Percentiles rank a stretch among this genome's conserved stretches.
Conservation (phyloP, 2,329 filamentous ascomycete genomes). For the Aspergillus versicolor region DNA sequence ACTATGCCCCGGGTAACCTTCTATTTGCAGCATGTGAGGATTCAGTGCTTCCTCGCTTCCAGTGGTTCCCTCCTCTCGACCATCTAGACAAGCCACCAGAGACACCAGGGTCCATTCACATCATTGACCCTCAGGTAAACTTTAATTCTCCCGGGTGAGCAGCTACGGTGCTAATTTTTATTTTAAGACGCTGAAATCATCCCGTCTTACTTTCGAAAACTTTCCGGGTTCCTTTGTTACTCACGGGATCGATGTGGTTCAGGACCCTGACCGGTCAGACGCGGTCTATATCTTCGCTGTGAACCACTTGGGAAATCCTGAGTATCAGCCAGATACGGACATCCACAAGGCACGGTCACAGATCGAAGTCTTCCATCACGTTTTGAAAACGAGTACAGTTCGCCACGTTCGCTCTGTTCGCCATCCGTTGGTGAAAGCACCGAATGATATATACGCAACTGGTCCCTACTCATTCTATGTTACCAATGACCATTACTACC, state of each 20-base stretch:
- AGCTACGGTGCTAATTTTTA: neutral
- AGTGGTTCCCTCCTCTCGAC: constrained; percentile 54
- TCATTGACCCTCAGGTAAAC: constrained; percentile 54
- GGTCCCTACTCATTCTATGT: constrained; percentile 54
- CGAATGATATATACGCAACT: constrained; percentile 57
- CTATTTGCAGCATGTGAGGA: constrained; percentile 61
- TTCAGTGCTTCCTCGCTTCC: constrained; percentile 39
- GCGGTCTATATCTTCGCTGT: constrained; percentile 61
- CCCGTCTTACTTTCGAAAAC: constrained; percentile 49
- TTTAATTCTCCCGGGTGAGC: neutral
- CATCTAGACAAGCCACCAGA: constrained; percentile 41
- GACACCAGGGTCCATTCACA: constrained; percentile 38
- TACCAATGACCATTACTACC: constrained; percentile 61
- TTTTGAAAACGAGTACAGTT: constrained; percentile 42
- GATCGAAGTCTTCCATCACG: constrained; percentile 59
- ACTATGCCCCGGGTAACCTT: constrained; percentile 48
- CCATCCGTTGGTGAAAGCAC: constrained; percentile 55
- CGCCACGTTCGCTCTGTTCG: constrained; percentile 54
- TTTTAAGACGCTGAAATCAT: constrained; percentile 46
- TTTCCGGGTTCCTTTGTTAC: constrained; percentile 57
- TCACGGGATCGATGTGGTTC: constrained; percentile 62
- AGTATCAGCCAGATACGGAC: constrained; percentile 27
- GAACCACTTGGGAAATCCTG: constrained; percentile 57
- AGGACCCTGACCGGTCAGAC: constrained; percentile 43
- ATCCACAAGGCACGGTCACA: constrained; percentile 50